Percentiles rank a stretch among this genome's conserved stretches.
These are phyloP conservation scores for Pseudisothecium myosuroides DNA, from an alignment of 225 moss, liverwort and hornwort species.

Conservation along the genomic window DNA sequence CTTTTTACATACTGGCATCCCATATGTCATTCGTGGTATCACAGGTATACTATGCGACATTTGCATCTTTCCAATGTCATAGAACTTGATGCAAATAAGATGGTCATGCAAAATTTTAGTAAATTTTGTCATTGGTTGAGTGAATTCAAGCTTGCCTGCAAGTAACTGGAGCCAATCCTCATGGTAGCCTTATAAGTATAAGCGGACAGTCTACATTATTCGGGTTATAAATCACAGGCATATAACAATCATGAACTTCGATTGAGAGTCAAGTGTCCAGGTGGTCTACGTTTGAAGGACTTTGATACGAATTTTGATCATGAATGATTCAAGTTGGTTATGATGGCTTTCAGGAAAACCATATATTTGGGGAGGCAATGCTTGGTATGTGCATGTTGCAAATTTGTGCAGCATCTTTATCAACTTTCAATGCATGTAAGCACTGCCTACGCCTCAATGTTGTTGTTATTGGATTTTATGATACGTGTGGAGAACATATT, in stretches of 20 bases:
- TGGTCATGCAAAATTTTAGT: neutral
- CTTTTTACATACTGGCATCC: slow-evolving; percentile 42
- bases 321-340: slow-evolving; percentile 2
- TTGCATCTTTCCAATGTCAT: neutral
- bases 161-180: neutral
- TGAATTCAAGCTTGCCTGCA: neutral
- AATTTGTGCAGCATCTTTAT: slow-evolving; percentile 62
- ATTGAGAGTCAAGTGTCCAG: neutral
- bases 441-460: neutral
- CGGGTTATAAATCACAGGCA: neutral
- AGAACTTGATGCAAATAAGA: neutral
- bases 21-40: slow-evolving; percentile 66
- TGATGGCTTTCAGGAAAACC: slow-evolving; percentile 48
- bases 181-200: neutral
- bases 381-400: slow-evolving; percentile 59
- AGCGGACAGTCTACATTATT: neutral
- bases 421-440: slow-evolving; percentile 79
- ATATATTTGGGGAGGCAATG: slow-evolving; percentile 56
- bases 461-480: neutral
- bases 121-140: neutral
- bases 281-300: neutral
- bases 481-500: neutral
- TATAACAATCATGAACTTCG: neutral
- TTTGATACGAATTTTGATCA: neutral
- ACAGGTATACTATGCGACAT: slow-evolving; percentile 24